phyloP scores from a whole-genome alignment of 176 grass and related monocot species.

The Lolium multiflorum region DNA sequence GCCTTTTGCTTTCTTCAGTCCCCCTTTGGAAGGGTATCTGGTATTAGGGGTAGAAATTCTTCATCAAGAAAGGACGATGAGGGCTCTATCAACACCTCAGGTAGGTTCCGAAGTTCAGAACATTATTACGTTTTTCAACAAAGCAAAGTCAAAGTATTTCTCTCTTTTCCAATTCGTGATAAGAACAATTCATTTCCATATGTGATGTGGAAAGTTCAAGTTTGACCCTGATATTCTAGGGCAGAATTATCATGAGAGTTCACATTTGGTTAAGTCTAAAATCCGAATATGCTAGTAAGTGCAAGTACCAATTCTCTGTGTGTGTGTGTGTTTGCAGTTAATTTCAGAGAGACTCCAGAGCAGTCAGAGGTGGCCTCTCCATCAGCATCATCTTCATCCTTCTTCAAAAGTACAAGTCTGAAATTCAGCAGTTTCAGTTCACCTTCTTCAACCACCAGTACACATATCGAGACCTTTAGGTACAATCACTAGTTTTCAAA shows the following conservation, averaged over 20 bases:
- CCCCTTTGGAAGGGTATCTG: conserved; percentile 33
- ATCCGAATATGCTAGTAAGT: neutral
- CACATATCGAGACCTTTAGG: conserved; percentile 54
- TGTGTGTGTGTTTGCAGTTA: conserved; percentile 32
- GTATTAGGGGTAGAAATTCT: conserved; percentile 7
- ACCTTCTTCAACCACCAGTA: conserved; percentile 29
- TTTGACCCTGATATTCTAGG: neutral
- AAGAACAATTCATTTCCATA: neutral
- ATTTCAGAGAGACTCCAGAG: conserved; percentile 33
- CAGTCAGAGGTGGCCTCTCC: conserved; percentile 27
- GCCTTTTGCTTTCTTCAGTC: conserved; percentile 6
- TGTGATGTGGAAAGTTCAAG: neutral
- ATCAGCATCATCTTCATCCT: conserved; percentile 46
- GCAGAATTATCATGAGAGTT: neutral
- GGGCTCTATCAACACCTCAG: conserved; percentile 3
- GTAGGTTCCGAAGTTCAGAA: conserved; percentile 28
- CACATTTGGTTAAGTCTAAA: neutral
- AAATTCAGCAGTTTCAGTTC: conserved; percentile 46
- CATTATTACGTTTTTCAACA: neutral
- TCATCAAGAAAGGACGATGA: neutral
- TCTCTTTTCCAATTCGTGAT: neutral
- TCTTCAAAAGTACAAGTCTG: conserved; percentile 56
- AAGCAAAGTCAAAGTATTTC: neutral
- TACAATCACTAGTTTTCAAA: neutral
- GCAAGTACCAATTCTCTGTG: neutral